Percentiles rank a stretch among this genome's conserved stretches.
Conservation (phyloP, 2,329 filamentous ascomycete species). For the Cladosporium sp. region DNA sequence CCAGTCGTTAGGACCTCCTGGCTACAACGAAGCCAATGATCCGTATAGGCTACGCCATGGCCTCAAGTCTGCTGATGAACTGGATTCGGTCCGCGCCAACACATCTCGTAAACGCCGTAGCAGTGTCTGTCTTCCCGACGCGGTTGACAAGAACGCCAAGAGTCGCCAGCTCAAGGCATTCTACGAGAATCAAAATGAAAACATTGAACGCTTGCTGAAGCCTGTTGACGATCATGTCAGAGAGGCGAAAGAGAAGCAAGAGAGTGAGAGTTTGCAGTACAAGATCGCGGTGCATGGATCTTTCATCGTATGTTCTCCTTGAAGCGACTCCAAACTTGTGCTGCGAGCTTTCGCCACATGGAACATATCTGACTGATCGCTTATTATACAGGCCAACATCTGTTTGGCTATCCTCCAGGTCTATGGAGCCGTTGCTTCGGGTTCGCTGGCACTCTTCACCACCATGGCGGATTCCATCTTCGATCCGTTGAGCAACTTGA, state of each 20-base stretch:
- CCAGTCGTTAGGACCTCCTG: slow-evolving; percentile 44
- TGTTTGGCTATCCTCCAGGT: slow-evolving; percentile 75
- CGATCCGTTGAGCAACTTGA: slow-evolving; percentile 84
- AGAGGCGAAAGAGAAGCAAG: slow-evolving; percentile 73
- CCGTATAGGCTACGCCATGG: slow-evolving; percentile 74
- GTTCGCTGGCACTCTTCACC: slow-evolving; percentile 92
- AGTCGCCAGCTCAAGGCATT: slow-evolving; percentile 67
- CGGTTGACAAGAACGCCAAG: slow-evolving; percentile 39
- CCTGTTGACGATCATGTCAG: slow-evolving; percentile 86
- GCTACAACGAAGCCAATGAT: slow-evolving; percentile 64
- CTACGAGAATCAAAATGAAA: slow-evolving; percentile 88
- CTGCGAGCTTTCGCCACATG: neutral
- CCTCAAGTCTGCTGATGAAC: slow-evolving; percentile 73
- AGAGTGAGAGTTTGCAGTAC: slow-evolving; percentile 74
- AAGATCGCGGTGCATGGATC: slow-evolving; percentile 63
- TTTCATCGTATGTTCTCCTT: slow-evolving; percentile 55
- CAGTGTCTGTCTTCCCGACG: slow-evolving; percentile 37
- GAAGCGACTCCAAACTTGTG: neutral
- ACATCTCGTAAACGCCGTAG: slow-evolving; percentile 70
- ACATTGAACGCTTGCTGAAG: slow-evolving; percentile 87
- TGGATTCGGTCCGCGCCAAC: slow-evolving; percentile 75
- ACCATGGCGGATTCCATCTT: slow-evolving; percentile 96
- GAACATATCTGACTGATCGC: neutral
- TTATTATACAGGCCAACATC: slow-evolving; percentile 52
- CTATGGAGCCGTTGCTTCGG: slow-evolving; percentile 80